These are phyloP conservation scores for Theileria annulata DNA, from an alignment of 169 alveolate genomes.

Conservation along the genomic window DNA sequence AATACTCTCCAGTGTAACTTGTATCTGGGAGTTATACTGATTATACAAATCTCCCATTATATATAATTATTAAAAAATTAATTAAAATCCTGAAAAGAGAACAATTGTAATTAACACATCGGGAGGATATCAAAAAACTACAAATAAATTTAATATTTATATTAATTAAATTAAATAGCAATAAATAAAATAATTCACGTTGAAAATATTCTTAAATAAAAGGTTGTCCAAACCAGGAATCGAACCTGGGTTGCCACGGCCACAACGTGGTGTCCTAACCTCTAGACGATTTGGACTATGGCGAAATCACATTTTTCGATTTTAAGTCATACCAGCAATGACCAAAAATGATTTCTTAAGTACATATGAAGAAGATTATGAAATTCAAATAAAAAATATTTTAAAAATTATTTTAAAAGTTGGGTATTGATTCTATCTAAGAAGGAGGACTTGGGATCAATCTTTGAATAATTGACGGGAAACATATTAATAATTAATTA, in stretches of 20 bases:
- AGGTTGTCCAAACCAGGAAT: conserved; percentile 89
- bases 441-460: neutral
- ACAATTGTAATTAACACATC: neutral
- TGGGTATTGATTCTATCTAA: neutral
- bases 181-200: neutral
- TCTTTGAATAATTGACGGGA: neutral
- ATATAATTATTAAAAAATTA: neutral
- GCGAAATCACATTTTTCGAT: neutral
- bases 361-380: neutral
- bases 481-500: neutral
- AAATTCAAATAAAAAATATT: neutral
- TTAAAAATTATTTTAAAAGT: neutral
- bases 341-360: neutral
- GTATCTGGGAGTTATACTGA: conserved; percentile 52
- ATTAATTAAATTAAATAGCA: neutral
- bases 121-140: neutral
- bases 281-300: conserved; percentile 89
- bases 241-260: conserved; percentile 93
- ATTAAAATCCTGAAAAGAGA: neutral
- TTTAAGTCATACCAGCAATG: neutral
- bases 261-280: conserved; percentile 93
- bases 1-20: conserved; percentile 15
- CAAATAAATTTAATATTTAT: neutral
- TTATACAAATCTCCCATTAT: conserved; percentile 62
- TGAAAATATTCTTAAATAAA: conserved; percentile 6